phyloP scores from a whole-genome alignment of 1,284 basidiomycete species.

The Neotropicomus parvogracilis region DNA sequence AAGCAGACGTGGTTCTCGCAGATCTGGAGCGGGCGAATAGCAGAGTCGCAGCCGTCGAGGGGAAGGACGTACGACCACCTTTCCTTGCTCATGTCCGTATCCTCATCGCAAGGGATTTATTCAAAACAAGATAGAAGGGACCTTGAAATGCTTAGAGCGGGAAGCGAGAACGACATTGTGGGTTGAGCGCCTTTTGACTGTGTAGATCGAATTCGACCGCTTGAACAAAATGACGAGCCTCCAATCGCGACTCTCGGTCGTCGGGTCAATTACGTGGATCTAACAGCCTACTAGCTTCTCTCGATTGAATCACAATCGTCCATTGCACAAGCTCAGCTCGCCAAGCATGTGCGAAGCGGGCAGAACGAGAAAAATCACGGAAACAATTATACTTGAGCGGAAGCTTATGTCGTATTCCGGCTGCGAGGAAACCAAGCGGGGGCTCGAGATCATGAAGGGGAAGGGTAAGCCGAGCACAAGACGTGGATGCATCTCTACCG shows the following conservation, averaged over 20 bases:
- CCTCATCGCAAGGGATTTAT: background rate
- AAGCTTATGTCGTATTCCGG: conserved; percentile 74
- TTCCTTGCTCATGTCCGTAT: background rate
- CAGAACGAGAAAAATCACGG: conserved; percentile 32
- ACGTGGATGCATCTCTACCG: background rate
- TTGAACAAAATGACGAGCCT: conserved; percentile 63
- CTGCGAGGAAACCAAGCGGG: conserved; percentile 95
- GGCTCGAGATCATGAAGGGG: conserved; percentile 97
- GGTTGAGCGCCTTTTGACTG: conserved; percentile 16
- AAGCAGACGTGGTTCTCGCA: conserved; percentile 88
- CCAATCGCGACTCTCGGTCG: conserved; percentile 67
- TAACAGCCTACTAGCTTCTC: conserved; percentile 19
- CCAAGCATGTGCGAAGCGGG: conserved; percentile 16
- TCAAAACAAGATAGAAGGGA: conserved; percentile 59
- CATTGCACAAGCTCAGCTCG: conserved; percentile 18
- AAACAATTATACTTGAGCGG: conserved; percentile 64
- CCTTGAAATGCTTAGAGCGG: conserved; percentile 85
- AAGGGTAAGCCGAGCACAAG: conserved; percentile 43
- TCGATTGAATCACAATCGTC: conserved; percentile 26
- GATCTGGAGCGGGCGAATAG: conserved; percentile 93
- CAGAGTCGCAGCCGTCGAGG: conserved; percentile 86
- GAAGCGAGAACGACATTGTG: conserved; percentile 75
- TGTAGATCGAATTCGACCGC: background rate
- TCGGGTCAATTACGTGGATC: conserved; percentile 35
- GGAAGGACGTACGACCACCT: conserved; percentile 69